Conservation (phyloP, 345 rosid species). For the Linum trigynum region DNA sequence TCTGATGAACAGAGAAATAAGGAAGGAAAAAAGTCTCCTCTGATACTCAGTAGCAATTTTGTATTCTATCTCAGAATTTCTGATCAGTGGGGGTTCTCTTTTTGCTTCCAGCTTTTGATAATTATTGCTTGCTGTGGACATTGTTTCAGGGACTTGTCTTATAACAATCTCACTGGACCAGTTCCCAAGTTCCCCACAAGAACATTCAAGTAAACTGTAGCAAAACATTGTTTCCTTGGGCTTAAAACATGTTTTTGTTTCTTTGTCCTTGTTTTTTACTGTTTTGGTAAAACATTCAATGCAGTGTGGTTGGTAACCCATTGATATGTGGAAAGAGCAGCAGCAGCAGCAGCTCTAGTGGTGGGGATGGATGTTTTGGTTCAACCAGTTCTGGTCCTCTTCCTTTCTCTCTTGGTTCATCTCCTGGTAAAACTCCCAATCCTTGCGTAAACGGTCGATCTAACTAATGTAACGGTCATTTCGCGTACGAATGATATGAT, state of each 20-base stretch:
- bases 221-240: neutral
- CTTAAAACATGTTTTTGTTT: neutral
- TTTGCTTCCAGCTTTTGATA: constrained; percentile 6
- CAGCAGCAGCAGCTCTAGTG: constrained; percentile 23
- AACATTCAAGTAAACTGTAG: constrained; percentile 56
- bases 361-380: constrained; percentile 43
- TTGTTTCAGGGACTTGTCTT: constrained; percentile 77
- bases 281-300: constrained; percentile 11
- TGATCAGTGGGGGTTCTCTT: constrained; percentile 5
- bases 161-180: constrained; percentile 83
- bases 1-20: neutral
- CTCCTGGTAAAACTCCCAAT: constrained; percentile 35
- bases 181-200: constrained; percentile 68
- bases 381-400: constrained; percentile 42
- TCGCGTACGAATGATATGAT: no score
- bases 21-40: neutral
- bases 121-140: neutral
- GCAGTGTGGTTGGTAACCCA: constrained; percentile 75
- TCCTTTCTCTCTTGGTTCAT: constrained; percentile 40
- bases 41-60: neutral
- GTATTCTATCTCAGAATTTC: neutral
- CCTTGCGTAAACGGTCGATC: neutral
- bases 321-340: constrained; percentile 44
- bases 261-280: neutral
- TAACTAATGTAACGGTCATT: no score